These are phyloP conservation scores for Macroventuria anomochaeta DNA, from an alignment of 2,329 filamentous ascomycete genomes.

Conservation along the genomic window DNA sequence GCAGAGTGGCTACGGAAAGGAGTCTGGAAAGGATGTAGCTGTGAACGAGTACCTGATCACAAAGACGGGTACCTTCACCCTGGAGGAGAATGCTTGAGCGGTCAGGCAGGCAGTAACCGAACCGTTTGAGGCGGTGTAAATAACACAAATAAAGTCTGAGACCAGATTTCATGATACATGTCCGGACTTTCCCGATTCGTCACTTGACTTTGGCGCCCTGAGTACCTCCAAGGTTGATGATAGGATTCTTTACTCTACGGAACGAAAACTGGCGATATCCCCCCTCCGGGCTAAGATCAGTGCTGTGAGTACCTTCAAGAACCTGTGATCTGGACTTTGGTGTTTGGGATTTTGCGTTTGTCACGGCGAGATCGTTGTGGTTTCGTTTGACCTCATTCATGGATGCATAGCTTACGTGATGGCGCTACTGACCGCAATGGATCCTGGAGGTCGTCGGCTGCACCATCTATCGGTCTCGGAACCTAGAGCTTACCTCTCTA, in stretches of 20 bases:
- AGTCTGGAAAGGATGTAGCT: slow-evolving; percentile 70
- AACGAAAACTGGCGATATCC: too few relatives aligned
- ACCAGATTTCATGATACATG: too few relatives aligned
- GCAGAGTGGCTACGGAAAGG: slow-evolving; percentile 72
- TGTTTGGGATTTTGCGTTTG: too few relatives aligned
- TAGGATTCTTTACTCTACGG: too few relatives aligned
- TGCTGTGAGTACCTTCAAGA: too few relatives aligned
- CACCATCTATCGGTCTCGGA: slow-evolving; percentile 1
- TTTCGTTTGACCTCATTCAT: slow-evolving; percentile 1
- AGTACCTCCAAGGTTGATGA: too few relatives aligned
- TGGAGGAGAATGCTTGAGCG: slow-evolving; percentile 49
- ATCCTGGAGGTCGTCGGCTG: slow-evolving; percentile 1
- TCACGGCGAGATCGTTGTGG: too few relatives aligned
- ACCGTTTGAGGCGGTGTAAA: background rate
- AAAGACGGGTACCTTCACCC: slow-evolving; percentile 69
- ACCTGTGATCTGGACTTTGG: too few relatives aligned
- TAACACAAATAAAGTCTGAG: too few relatives aligned
- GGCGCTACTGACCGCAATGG: slow-evolving; percentile 6
- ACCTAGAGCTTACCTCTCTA: slow-evolving; percentile 7
- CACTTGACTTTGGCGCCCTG: too few relatives aligned
- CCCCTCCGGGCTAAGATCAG: too few relatives aligned
- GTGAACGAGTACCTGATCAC: slow-evolving; percentile 68
- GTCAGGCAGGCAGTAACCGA: background rate
- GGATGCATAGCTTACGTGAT: slow-evolving; percentile 9
- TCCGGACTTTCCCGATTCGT: too few relatives aligned